These are phyloP conservation scores for Magnolia officinalis DNA, from an alignment of 164 flowering plant species.

Conservation along the genomic window DNA sequence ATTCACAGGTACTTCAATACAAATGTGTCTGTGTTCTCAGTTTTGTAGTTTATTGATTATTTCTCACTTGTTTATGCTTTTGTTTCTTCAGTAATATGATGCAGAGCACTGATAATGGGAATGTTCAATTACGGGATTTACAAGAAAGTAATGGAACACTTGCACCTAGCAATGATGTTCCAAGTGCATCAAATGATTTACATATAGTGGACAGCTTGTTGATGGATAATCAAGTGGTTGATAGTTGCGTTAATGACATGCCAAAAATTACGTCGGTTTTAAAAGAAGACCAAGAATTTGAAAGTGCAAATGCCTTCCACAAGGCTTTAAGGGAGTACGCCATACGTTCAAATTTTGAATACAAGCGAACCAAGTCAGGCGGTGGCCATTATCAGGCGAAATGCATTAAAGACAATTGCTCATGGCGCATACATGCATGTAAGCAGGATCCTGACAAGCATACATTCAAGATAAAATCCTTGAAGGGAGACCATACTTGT, in stretches of 20 bases:
- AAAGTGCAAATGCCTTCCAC: neutral
- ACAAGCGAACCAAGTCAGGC: neutral
- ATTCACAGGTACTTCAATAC: no score
- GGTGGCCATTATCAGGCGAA: neutral
- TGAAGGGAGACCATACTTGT: neutral
- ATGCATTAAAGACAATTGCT: neutral
- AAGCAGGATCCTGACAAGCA: neutral
- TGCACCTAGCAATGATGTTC: neutral
- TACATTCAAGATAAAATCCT: neutral
- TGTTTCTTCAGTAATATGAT: neutral
- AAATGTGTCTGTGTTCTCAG: no score
- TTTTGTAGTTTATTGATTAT: neutral
- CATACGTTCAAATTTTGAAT: neutral
- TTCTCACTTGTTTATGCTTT: no score
- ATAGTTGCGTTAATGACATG: neutral
- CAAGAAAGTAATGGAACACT: neutral
- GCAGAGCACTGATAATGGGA: neutral
- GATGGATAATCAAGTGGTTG: no score
- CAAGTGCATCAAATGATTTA: neutral
- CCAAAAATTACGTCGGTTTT: neutral
- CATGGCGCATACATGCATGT: conserved; percentile 6
- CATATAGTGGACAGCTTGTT: no score
- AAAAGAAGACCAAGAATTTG: neutral
- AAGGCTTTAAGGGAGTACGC: neutral
- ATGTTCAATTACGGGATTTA: neutral